Conservation (phyloP, 2,329 filamentous ascomycete species). For the Neurospora crassa region DNA sequence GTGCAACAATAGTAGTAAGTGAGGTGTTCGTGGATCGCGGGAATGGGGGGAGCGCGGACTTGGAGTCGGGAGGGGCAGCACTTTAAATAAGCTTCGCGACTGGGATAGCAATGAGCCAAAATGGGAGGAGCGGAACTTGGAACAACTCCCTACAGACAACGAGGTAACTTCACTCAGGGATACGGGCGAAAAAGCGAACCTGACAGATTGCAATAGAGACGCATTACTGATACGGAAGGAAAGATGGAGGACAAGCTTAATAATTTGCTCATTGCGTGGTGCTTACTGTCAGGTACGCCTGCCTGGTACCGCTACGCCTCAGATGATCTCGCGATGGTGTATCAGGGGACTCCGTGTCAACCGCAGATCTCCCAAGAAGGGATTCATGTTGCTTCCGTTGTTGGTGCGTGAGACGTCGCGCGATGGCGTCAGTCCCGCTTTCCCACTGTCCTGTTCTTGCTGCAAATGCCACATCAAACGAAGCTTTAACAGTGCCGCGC, state of each 20-base stretch:
- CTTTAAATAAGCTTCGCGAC: not conserved
- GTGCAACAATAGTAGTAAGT: not conserved
- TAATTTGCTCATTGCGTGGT: not conserved
- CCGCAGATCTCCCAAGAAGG: not conserved
- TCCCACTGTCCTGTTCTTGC: not conserved
- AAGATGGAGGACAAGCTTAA: too few species aligned
- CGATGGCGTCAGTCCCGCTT: not conserved
- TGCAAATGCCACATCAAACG: not conserved
- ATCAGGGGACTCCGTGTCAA: not conserved
- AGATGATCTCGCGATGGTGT: not conserved
- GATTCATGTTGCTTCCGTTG: not conserved
- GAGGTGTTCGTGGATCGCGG: not conserved
- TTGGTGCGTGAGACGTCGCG: not conserved
- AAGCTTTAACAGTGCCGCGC: not conserved
- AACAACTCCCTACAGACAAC: not conserved
- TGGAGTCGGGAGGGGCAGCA: not conserved
- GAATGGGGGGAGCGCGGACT: not conserved
- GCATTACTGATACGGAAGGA: not conserved
- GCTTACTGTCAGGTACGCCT: not conserved
- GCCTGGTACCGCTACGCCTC: not conserved
- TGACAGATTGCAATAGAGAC: constrained; percentile 2
- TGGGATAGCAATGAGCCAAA: not conserved
- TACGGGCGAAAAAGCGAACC: not conserved
- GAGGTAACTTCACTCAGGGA: not conserved
- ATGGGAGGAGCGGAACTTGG: not conserved